phyloP scores from a whole-genome alignment of 2,329 filamentous ascomycete species.

The Beauveria medogensis region DNA sequence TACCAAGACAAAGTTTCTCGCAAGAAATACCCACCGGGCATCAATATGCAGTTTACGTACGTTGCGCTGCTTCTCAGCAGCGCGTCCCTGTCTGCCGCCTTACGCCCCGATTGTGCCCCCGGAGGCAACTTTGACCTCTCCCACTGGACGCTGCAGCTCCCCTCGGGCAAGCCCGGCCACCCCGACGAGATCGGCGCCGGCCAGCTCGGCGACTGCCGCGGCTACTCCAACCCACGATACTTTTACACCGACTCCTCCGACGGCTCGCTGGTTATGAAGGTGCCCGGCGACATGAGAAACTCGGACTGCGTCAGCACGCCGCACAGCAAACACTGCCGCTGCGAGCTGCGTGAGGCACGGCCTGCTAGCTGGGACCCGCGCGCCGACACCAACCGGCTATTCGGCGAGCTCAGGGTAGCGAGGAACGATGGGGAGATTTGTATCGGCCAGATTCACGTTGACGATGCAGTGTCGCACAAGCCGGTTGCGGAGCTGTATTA shows the following conservation, averaged over 20 bases:
- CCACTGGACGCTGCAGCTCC: constrained; percentile 30
- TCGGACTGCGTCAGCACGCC: constrained; percentile 30
- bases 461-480: constrained; percentile 28
- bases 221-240: constrained; percentile 24
- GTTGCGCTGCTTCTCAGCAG: not conserved
- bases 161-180: constrained; percentile 21
- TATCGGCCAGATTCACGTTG: constrained; percentile 32
- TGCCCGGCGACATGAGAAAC: constrained; percentile 25
- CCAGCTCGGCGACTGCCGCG: constrained; percentile 27
- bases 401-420: constrained; percentile 23
- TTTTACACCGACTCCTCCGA: constrained; percentile 27
- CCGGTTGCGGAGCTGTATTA: constrained; percentile 33
- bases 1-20: not conserved
- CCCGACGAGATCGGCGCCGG: constrained; percentile 19
- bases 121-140: constrained; percentile 28
- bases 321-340: constrained; percentile 33
- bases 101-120: constrained; percentile 7
- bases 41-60: not conserved
- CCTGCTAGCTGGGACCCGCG: constrained; percentile 27
- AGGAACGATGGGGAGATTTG: constrained; percentile 28
- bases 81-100: not conserved
- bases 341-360: constrained; percentile 30
- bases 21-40: too few relatives aligned
- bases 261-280: constrained; percentile 31
- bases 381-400: constrained; percentile 24